Conservation (phyloP, 441 rosid genomes). For the Capsella rubella region DNA sequence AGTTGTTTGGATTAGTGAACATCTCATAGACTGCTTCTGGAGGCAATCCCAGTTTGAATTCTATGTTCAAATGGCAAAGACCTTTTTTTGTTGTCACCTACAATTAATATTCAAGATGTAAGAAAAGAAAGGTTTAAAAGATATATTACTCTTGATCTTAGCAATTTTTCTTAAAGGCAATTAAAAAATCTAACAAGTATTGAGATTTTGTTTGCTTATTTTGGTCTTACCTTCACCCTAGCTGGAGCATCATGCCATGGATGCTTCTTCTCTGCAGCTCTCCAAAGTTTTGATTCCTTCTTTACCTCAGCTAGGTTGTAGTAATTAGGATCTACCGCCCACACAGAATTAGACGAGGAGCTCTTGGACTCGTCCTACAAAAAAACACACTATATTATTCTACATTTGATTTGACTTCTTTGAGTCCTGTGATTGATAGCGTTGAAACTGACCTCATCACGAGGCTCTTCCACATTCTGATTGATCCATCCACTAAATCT, state of each 20-base stretch:
- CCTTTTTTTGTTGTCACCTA: constrained; percentile 78
- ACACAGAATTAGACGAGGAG: background rate
- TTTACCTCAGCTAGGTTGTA: background rate
- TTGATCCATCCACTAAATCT: background rate
- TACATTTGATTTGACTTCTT: background rate
- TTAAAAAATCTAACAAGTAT: background rate
- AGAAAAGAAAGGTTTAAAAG: background rate
- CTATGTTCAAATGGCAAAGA: constrained; percentile 57
- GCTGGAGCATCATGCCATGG: background rate
- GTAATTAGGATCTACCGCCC: background rate
- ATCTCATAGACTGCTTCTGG: background rate
- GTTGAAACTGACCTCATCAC: background rate
- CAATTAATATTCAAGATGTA: background rate
- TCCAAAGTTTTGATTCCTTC: constrained; percentile 3
- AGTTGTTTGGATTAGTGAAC: constrained; percentile 3
- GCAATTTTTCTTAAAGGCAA: background rate
- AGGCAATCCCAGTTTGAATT: background rate
- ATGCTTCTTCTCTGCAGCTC: background rate
- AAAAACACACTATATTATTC: background rate
- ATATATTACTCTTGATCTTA: background rate
- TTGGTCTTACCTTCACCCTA: background rate
- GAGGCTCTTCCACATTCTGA: background rate
- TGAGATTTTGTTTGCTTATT: background rate
- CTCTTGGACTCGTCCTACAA: background rate
- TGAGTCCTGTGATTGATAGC: background rate